Percentiles rank a stretch among this genome's conserved stretches.
Evolutionary conservation across 225 moss, liverwort and hornwort genomes (phyloP).

Genomic region (Physcomitrium patens): DNA sequence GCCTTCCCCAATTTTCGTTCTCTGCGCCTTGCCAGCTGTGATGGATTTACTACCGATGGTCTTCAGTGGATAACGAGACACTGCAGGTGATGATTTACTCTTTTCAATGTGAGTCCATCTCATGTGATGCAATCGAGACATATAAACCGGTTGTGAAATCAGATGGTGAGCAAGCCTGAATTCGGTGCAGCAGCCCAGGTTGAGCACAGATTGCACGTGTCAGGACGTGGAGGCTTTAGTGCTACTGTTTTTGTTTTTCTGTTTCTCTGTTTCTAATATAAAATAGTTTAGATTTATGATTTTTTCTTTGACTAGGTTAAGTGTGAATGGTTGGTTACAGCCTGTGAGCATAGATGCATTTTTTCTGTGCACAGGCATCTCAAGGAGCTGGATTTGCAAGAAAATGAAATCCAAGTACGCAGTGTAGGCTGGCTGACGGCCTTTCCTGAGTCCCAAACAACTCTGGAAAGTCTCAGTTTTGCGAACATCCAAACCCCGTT

Average conservation of each 20-base stretch:
- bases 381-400: slow-evolving; percentile 73
- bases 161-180: background rate
- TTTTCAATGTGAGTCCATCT: background rate
- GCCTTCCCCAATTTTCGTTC: slow-evolving; percentile 76
- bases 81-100: slow-evolving; percentile 58
- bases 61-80: slow-evolving; percentile 62
- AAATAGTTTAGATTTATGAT: too few relatives aligned
- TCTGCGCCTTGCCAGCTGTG: slow-evolving; percentile 72
- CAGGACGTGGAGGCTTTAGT: too few relatives aligned
- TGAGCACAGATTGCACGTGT: too few relatives aligned
- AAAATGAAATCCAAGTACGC: slow-evolving; percentile 62
- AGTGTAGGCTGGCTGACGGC: slow-evolving; percentile 73
- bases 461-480: slow-evolving; percentile 84
- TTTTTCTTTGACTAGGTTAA: too few relatives aligned
- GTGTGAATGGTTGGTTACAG: too few relatives aligned
- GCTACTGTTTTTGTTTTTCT: too few relatives aligned
- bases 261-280: too few relatives aligned
- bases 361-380: slow-evolving; percentile 52
- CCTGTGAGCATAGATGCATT: too few relatives aligned
- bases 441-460: slow-evolving; percentile 75
- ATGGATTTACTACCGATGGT: slow-evolving; percentile 90
- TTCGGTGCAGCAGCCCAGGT: too few relatives aligned
- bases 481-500: slow-evolving; percentile 60
- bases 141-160: too few relatives aligned
- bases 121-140: background rate